phyloP scores from a whole-genome alignment of 1,284 basidiomycete species.

The Amylostereum areolatum region DNA sequence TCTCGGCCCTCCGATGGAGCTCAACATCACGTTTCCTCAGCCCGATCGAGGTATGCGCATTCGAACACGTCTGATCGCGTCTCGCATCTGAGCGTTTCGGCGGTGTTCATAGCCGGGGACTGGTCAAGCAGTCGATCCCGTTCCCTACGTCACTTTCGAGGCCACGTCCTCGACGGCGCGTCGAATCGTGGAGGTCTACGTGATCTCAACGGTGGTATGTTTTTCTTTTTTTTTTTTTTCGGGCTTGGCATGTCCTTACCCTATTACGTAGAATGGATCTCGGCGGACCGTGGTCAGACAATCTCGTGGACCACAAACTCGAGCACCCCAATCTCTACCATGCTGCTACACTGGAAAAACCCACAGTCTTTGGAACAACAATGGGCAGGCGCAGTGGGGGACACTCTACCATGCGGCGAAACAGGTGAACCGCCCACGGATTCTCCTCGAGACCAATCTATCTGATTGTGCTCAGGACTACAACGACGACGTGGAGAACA shows the following conservation, averaged over 20 bases:
- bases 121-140: constrained; percentile 31
- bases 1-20: constrained; percentile 8
- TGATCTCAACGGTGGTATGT: constrained; percentile 25
- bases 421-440: not conserved
- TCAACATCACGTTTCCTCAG: constrained; percentile 3
- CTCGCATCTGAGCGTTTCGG: not conserved
- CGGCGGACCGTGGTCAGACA: not conserved
- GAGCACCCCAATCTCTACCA: not conserved
- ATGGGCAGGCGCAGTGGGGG: not conserved
- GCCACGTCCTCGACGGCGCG: constrained; percentile 28
- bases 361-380: constrained; percentile 5
- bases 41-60: not conserved
- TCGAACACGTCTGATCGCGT: constrained; percentile 1
- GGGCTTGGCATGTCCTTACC: not conserved
- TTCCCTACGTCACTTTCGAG: constrained; percentile 35
- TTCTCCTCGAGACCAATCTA: not conserved
- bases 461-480: constrained; percentile 10
- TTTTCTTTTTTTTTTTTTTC: not conserved
- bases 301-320: not conserved
- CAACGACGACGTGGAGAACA: constrained; percentile 2
- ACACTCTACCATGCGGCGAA: not conserved
- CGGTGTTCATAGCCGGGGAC: constrained; percentile 14
- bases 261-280: not conserved
- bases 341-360: not conserved
- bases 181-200: constrained; percentile 32